Conservation (phyloP, 2,329 filamentous ascomycete genomes). For the Sclerotinia sclerotiorum region DNA sequence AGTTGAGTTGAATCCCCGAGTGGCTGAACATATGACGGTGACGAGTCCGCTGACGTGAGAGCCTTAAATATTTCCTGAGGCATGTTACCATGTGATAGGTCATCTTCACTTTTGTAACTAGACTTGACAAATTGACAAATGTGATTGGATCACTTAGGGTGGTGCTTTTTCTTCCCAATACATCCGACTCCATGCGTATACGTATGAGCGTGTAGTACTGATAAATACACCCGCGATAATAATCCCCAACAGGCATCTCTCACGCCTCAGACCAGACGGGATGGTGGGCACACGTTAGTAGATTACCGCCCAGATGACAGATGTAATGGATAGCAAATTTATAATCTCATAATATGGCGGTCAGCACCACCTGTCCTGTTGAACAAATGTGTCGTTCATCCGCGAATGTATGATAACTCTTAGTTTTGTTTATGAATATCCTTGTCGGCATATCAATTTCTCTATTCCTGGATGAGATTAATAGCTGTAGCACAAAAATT, state of each 20-base stretch:
- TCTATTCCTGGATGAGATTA: background rate
- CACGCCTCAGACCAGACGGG: background rate
- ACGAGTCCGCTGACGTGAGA: slow-evolving; percentile 12
- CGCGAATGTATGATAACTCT: background rate
- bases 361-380: background rate
- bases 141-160: background rate
- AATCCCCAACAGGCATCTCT: background rate
- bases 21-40: slow-evolving; percentile 1
- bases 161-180: background rate
- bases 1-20: background rate
- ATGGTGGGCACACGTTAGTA: background rate
- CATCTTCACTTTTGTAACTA: background rate
- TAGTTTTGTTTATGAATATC: background rate
- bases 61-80: background rate
- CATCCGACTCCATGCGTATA: no score
- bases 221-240: background rate
- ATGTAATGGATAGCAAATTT: background rate
- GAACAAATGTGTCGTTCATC: background rate
- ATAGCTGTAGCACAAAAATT: background rate
- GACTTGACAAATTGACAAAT: background rate
- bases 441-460: background rate
- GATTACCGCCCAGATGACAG: background rate
- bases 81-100: slow-evolving; percentile 2
- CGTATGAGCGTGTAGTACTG: background rate
- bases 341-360: background rate